Percentiles rank a stretch among this genome's conserved stretches.
Evolutionary conservation across 2,329 filamentous ascomycete genomes (phyloP).

Genomic region (Ascocoryne sarcoides): DNA sequence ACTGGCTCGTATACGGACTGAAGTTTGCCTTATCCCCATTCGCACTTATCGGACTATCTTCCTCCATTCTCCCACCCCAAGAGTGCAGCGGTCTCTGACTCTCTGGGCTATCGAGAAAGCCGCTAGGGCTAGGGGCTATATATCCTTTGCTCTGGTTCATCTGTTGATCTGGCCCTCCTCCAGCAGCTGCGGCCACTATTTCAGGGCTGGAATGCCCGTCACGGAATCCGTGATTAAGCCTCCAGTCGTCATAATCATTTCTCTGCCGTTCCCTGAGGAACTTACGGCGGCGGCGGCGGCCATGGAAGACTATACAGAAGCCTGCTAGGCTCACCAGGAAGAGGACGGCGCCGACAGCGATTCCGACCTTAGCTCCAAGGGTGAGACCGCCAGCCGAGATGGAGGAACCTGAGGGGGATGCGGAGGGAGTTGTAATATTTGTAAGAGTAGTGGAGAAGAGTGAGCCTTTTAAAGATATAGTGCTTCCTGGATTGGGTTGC

Average conservation of each 20-base stretch:
- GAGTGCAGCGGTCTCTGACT: conserved; percentile 44
- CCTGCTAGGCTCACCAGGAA: conserved; percentile 40
- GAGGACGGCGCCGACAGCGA: conserved; percentile 43
- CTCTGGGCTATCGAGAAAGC: conserved; percentile 39
- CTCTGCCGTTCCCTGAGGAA: conserved; percentile 37
- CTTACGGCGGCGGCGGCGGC: conserved; percentile 44
- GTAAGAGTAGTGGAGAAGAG: conserved; percentile 42
- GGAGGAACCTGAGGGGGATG: conserved; percentile 24
- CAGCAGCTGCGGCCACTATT: too few relatives aligned
- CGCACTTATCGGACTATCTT: conserved; percentile 30
- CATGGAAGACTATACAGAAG: conserved; percentile 46
- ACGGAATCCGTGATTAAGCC: conserved; percentile 5
- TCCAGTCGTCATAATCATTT: conserved; percentile 21
- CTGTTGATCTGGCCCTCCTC: too few relatives aligned
- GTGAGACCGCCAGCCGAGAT: conserved; percentile 34
- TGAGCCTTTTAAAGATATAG: conserved; percentile 41
- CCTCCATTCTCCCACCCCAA: conserved; percentile 34
- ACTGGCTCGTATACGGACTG: conserved; percentile 52
- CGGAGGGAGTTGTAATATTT: conserved; percentile 41
- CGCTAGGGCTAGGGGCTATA: not conserved
- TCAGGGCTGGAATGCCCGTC: too few relatives aligned
- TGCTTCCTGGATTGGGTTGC: conserved; percentile 37
- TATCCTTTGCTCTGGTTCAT: too few relatives aligned
- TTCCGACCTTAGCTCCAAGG: conserved; percentile 48
- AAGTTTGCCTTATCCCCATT: conserved; percentile 37